Conservation (phyloP, 2,329 filamentous ascomycete species). For the Thelonectria blattea region DNA sequence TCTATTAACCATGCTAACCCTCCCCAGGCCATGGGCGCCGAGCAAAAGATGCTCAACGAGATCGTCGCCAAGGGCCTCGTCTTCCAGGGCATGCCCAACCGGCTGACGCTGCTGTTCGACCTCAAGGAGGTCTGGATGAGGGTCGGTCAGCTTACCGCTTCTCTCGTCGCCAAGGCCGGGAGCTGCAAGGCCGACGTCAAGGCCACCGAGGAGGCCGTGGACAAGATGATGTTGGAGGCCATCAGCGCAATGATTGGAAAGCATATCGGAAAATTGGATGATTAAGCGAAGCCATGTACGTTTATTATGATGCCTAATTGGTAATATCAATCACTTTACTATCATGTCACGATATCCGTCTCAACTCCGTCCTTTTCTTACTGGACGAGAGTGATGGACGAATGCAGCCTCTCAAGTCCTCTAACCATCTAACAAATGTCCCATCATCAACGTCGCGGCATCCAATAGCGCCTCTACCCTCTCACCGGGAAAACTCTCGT, state of each 20-base stretch:
- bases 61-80: background rate
- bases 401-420: too few relatives aligned
- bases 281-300: background rate
- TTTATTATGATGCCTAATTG: background rate
- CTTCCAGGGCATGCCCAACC: background rate
- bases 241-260: background rate
- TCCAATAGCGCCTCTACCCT: constrained; percentile 6
- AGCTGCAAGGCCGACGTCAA: background rate
- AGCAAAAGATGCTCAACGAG: background rate
- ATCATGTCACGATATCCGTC: too few relatives aligned
- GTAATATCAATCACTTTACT: background rate
- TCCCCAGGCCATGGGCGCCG: background rate
- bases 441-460: constrained; percentile 12
- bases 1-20: too few relatives aligned
- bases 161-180: background rate
- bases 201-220: background rate
- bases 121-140: background rate
- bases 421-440: constrained; percentile 4
- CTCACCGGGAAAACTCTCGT: background rate
- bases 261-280: background rate
- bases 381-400: too few relatives aligned
- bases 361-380: too few relatives aligned
- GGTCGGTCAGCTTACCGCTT: background rate
- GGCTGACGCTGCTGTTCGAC: background rate
- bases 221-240: background rate